Percentiles rank a stretch among this genome's conserved stretches.
These are phyloP conservation scores for Scedosporium apiospermum DNA, from an alignment of 2,329 filamentous ascomycete genomes.

Conservation along the genomic window DNA sequence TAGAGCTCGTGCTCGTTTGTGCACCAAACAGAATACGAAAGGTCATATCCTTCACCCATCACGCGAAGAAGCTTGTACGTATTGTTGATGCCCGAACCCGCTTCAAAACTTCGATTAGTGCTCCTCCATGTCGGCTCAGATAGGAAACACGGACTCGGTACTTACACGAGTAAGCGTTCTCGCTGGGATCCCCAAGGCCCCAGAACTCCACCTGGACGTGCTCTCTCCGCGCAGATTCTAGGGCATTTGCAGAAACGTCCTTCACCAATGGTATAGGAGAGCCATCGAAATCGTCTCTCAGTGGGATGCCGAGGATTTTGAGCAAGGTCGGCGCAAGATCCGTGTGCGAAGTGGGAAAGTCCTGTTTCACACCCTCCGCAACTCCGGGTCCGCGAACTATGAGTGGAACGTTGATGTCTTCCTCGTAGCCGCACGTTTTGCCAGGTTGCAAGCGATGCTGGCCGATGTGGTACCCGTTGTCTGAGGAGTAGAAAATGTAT, in stretches of 20 bases:
- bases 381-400: conserved; percentile 40
- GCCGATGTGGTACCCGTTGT: conserved; percentile 45
- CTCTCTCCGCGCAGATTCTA: conserved; percentile 24
- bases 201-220: conserved; percentile 45
- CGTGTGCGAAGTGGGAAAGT: conserved; percentile 38
- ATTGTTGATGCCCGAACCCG: conserved; percentile 24
- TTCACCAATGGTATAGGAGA: conserved; percentile 29
- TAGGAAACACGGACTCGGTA: background rate
- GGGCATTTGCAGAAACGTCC: conserved; percentile 12
- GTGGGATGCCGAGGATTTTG: conserved; percentile 20
- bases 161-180: conserved; percentile 14
- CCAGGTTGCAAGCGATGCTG: conserved; percentile 43
- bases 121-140: no score
- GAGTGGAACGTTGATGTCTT: conserved; percentile 43
- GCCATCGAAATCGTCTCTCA: conserved; percentile 41
- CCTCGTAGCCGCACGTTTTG: conserved; percentile 41
- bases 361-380: conserved; percentile 21
- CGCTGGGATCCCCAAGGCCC: conserved; percentile 26
- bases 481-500: conserved; percentile 42
- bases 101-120: no score
- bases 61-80: conserved; percentile 46
- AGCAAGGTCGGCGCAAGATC: conserved; percentile 48
- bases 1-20: conserved; percentile 38
- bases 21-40: conserved; percentile 50
- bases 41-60: conserved; percentile 33